These are phyloP conservation scores for Stygiomarasmius scandens DNA, from an alignment of 1,284 basidiomycete genomes.

Conservation along the genomic window DNA sequence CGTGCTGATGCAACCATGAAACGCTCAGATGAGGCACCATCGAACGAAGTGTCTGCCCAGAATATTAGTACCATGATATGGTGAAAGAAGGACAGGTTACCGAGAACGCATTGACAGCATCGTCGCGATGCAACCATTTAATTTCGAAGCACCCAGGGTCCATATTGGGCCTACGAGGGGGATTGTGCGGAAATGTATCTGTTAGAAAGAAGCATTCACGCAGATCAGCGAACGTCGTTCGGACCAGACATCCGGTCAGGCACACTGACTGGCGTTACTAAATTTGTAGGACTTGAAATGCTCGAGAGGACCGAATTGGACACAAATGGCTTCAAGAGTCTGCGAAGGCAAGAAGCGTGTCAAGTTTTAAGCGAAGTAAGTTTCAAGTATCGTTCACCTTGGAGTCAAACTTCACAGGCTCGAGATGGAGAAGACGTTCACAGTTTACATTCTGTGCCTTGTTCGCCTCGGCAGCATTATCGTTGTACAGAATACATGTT, in stretches of 20 bases:
- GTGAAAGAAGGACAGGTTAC: conserved; percentile 37
- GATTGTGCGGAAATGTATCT: conserved; percentile 45
- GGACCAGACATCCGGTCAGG: background rate
- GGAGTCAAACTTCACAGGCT: conserved; percentile 58
- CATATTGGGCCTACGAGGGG: conserved; percentile 56
- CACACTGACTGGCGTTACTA: background rate
- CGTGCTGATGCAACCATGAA: conserved; percentile 70
- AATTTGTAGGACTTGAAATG: conserved; percentile 21
- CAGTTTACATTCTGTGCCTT: conserved; percentile 22
- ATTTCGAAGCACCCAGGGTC: conserved; percentile 67
- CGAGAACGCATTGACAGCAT: conserved; percentile 70
- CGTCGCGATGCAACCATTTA: conserved; percentile 75
- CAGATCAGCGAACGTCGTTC: background rate
- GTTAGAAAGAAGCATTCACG: background rate
- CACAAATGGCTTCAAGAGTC: conserved; percentile 27
- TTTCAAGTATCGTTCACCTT: conserved; percentile 37
- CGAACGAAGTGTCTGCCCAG: conserved; percentile 59
- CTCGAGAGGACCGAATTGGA: conserved; percentile 30
- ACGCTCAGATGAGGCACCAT: conserved; percentile 66
- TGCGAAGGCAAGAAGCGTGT: conserved; percentile 10
- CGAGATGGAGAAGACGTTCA: conserved; percentile 46
- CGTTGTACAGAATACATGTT: conserved; percentile 58
- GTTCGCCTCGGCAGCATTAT: conserved; percentile 50
- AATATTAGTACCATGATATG: conserved; percentile 5
- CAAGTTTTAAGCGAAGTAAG: background rate